phyloP scores from a whole-genome alignment of 139 green algal species.

The Picochlorum costavermella region DNA sequence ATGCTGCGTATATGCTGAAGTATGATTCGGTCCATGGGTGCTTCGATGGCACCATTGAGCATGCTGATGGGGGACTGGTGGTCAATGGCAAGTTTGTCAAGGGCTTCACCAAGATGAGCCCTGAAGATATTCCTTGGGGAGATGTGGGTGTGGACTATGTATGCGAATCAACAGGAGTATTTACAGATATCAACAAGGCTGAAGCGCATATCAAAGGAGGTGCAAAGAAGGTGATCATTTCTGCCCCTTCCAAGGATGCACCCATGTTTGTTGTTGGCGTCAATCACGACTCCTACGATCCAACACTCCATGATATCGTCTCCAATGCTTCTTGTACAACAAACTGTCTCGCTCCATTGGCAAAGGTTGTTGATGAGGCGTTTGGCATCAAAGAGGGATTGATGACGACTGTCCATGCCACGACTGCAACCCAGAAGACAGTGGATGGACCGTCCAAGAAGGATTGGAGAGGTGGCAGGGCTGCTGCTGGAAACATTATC shows the following conservation, averaged over 20 bases:
- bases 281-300: conserved; percentile 80
- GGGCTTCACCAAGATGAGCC: conserved; percentile 64
- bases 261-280: conserved; percentile 97
- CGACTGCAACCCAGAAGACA: conserved; percentile 95
- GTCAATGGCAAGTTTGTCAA: conserved; percentile 64
- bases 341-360: conserved; percentile 94
- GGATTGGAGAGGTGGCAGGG: conserved; percentile 92
- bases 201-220: conserved; percentile 70
- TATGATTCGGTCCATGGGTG: conserved; percentile 82
- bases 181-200: conserved; percentile 79
- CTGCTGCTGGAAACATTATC: conserved; percentile 91
- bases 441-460: conserved; percentile 94
- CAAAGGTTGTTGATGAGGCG: conserved; percentile 80
- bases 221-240: conserved; percentile 68
- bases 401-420: conserved; percentile 72
- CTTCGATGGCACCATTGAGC: conserved; percentile 43
- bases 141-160: conserved; percentile 69
- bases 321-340: conserved; percentile 95
- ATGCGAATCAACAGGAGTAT: conserved; percentile 89
- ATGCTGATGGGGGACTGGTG: conserved; percentile 39
- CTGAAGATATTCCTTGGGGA: conserved; percentile 76
- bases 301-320: conserved; percentile 61
- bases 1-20: conserved; percentile 76
- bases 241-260: conserved; percentile 47
- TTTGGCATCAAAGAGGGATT: conserved; percentile 71